phyloP scores from a whole-genome alignment of 805 yeast genomes.

The Diddensiella santjacobensis region DNA sequence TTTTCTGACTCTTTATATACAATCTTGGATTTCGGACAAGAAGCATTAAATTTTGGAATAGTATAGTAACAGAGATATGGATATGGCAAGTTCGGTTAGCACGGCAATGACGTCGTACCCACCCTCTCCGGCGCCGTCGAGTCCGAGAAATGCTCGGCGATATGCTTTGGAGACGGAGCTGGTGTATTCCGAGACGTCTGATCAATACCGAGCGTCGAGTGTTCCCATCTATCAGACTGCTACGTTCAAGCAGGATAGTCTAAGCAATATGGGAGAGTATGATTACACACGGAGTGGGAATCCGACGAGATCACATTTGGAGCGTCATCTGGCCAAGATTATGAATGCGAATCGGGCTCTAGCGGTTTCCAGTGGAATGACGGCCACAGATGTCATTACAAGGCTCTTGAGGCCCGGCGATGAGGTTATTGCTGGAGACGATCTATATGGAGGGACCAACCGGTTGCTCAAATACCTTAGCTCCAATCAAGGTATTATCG shows the following conservation, averaged over 20 bases:
- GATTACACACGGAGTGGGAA: slow-evolving; percentile 91
- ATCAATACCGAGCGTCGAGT: slow-evolving; percentile 73
- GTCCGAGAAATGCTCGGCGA: slow-evolving; percentile 30
- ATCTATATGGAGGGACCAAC: slow-evolving; percentile 91
- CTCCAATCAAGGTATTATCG: slow-evolving; percentile 58
- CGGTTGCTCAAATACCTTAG: slow-evolving; percentile 72
- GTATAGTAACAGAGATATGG: not conserved
- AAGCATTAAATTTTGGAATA: too few species aligned
- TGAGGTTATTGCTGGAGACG: slow-evolving; percentile 91
- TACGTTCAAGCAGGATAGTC: slow-evolving; percentile 80
- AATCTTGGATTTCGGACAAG: too few species aligned
- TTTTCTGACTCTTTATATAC: not conserved
- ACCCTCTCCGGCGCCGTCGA: slow-evolving; percentile 24
- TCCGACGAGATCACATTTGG: slow-evolving; percentile 82
- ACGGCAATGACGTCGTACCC: slow-evolving; percentile 13
- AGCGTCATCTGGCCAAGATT: slow-evolving; percentile 69
- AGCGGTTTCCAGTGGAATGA: slow-evolving; percentile 91
- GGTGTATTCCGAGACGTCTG: slow-evolving; percentile 57
- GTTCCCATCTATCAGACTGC: slow-evolving; percentile 92
- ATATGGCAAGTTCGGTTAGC: slow-evolving; percentile 7
- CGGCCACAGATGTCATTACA: slow-evolving; percentile 81
- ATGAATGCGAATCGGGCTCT: slow-evolving; percentile 74
- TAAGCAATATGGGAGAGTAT: slow-evolving; percentile 73
- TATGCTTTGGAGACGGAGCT: slow-evolving; percentile 67
- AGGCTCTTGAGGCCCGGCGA: slow-evolving; percentile 76